Base-by-base conservation (phyloP, 1,284 basidiomycete genomes). In the Austroboletus rostrupii region DNA sequence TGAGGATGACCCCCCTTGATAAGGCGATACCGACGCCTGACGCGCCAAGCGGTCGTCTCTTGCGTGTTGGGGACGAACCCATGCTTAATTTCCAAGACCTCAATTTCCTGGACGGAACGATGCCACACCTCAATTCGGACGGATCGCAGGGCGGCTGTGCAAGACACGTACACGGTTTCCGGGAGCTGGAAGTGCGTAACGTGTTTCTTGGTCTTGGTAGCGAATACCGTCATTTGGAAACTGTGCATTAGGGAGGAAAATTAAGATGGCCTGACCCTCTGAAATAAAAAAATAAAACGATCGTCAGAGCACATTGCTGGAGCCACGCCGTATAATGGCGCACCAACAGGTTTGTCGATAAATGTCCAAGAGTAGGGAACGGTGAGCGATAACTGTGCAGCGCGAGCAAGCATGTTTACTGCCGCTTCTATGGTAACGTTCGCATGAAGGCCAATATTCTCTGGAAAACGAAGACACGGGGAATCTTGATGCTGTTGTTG, bases 191-290 rank as follows among this genome's bases (percentile, higher is more conserved):
- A 88, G 70, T 23, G 68, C 64, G 58, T 72, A 79, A 56, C 79
- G 79, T 45, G 76, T 76, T 62, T 90, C 87, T 50, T 77, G 68
- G 43, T 89, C 87, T 57, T 82, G 79, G 63, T 77, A 90, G 32
- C 83, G 77, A 48, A 90, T 74, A 17, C 87, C 87, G 57, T 90
- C 87, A 50, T 73, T 77, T 17, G 85, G 85, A 59, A 85, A 83
- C 5, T 75, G 71, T 26, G 72, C 60, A 21, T 71, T 74, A 13
- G 77, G 76, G 36, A 87, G 67, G 64, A 77, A 88, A 40, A 88
- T 65, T 20, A 90, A 74, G 42, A 76, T 70, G 8, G 84, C 61
- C 53, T 81, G 76, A 5, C 86, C 86, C 64, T 90, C 87, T 87
- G 53, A 11, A 36, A 44, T 26, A 11, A 5, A 37, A 38, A 11